Evolutionary conservation across 164 flowering plant species (phyloP), one percentile per base, ranked within the genome.

Genomic region (Aristolochia contorta): DNA sequence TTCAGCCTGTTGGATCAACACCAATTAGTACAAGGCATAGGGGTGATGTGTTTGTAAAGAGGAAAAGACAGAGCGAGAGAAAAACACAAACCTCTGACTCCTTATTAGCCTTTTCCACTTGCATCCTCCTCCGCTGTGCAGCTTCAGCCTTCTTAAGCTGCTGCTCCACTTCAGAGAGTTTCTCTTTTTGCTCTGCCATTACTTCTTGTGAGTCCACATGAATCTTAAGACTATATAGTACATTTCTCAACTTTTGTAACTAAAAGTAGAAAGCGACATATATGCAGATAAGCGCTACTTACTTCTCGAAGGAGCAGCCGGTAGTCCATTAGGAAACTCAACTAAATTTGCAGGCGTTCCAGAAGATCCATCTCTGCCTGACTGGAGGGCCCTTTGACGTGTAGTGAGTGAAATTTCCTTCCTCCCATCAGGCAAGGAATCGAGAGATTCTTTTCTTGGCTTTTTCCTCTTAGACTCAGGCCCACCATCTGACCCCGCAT

Each of bases 71-170:
- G 27, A 43, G 25, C 22, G n/a, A n/a, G n/a, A n/a, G 45, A 16
- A 30, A 19, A 33, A 24, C 49, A 13, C 56, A 71, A 70, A 91
- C 99, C 96, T 94, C 87, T 49, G 87, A 80, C 66, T 94, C 96
- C 63, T 81, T 72, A 57, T 85, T 85, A 58, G 96, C 96, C 78
- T 86, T 94, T 73, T 91, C 97, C 61, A 78, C 82, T 71, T 91
- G 99, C 77, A 85, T 48, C 66, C 76, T 80, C n/a, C 99, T 93
- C 59, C 89, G 83, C 67, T 89, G 88, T 64, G 99, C 97, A 72
- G 96, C 96, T 83, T 94, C 99, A 16, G 85, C 87, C 74, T 89
- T 94, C 81, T 89, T 91, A 59, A 87, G 65, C 68, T 85, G 99
- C 72, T 80, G 92, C 61, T 94, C 97, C 65, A 84, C 84, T 56